Conservation (phyloP, 2,329 filamentous ascomycete species). For the Chaetoscypha palmicola region DNA sequence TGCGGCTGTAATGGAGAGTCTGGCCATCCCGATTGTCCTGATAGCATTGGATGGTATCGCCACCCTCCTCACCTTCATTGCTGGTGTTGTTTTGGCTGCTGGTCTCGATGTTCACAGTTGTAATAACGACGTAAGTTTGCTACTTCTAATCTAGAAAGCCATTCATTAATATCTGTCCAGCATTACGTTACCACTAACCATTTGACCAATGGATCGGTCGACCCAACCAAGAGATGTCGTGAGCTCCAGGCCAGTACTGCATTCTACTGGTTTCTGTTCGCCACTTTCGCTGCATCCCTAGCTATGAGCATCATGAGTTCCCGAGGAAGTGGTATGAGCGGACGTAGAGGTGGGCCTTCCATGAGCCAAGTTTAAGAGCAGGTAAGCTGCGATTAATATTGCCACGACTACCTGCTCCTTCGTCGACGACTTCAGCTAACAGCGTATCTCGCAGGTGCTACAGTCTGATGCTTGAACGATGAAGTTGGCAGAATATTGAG, state of each 20-base stretch:
- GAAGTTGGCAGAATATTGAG: too few species aligned
- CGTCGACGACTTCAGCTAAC: too few species aligned
- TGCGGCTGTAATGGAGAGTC: conserved; percentile 45
- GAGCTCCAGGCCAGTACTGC: conserved; percentile 67
- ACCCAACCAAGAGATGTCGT: conserved; percentile 60
- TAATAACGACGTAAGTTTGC: conserved; percentile 43
- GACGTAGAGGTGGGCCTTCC: conserved; percentile 35
- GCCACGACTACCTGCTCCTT: too few species aligned
- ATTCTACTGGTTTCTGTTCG: conserved; percentile 76
- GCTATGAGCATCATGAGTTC: conserved; percentile 36
- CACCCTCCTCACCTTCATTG: conserved; percentile 61
- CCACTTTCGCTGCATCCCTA: conserved; percentile 49
- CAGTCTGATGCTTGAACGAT: not conserved
- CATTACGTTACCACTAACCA: conserved; percentile 40
- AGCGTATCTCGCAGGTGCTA: too few species aligned
- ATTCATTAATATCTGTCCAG: conserved; percentile 17
- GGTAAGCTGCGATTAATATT: conserved; percentile 22
- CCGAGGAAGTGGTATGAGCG: conserved; percentile 5
- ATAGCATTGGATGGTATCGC: conserved; percentile 52
- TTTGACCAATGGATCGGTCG: conserved; percentile 51
- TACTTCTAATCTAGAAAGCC: not conserved
- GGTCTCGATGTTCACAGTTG: conserved; percentile 65
- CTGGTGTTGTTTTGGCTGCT: conserved; percentile 62
- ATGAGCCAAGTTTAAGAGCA: conserved; percentile 49
- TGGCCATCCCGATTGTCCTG: conserved; percentile 44